Percentiles rank a stretch among this genome's conserved stretches.
phyloP scores from a whole-genome alignment of 805 yeast species.

The Lipomyces starkeyi region DNA sequence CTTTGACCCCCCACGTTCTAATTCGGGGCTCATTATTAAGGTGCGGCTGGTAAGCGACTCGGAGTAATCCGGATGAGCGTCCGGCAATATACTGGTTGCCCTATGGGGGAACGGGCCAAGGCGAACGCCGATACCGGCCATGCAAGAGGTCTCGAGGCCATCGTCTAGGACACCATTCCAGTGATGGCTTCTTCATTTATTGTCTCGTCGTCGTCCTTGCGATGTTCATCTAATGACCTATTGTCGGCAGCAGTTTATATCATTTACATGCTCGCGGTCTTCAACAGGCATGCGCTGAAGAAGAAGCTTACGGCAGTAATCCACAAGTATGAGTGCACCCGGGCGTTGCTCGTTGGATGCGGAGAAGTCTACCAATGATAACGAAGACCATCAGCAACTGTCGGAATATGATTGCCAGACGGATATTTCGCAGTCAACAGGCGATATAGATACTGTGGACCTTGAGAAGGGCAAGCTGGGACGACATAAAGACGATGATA shows the following conservation, averaged over 20 bases:
- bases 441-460: not conserved
- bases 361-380: not conserved
- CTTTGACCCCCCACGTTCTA: too few species aligned
- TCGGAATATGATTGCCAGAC: not conserved
- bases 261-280: not conserved
- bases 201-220: not conserved
- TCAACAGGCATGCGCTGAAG: too few species aligned
- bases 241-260: not conserved
- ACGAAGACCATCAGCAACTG: not conserved
- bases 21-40: too few species aligned
- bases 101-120: too few species aligned
- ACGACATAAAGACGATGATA: not conserved
- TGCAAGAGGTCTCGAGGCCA: not conserved
- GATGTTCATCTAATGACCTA: not conserved
- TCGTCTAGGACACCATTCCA: not conserved
- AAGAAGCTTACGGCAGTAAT: too few species aligned
- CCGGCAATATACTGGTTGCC: too few species aligned
- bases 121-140: not conserved
- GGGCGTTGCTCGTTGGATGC: not conserved
- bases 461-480: not conserved
- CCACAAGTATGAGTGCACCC: not conserved
- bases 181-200: not conserved
- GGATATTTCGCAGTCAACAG: not conserved
- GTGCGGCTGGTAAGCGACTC: too few species aligned
- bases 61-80: too few species aligned